phyloP scores from a whole-genome alignment of 257 asterid species.

The Fraxinus pennsylvanica region DNA sequence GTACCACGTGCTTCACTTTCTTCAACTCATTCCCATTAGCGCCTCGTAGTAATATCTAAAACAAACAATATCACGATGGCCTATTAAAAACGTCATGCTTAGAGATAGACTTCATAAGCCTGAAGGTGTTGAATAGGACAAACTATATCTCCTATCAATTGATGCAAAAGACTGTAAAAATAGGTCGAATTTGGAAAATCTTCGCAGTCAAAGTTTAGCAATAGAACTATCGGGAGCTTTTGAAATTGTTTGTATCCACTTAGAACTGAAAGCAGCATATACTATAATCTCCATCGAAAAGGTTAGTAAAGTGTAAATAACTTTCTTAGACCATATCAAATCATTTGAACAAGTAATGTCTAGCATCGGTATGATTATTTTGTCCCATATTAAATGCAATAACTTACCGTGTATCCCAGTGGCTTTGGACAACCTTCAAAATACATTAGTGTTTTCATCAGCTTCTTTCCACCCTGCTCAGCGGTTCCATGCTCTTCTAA shows the following conservation, averaged over 20 bases:
- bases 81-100: constrained; percentile 12
- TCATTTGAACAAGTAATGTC: constrained; percentile 7
- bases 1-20: constrained; percentile 92
- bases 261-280: constrained; percentile 1
- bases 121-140: constrained; percentile 3
- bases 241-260: constrained; percentile 10
- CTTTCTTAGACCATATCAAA: constrained; percentile 3
- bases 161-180: not conserved
- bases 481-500: constrained; percentile 76
- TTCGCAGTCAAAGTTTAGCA: constrained; percentile 18
- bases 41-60: constrained; percentile 88
- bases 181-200: not conserved
- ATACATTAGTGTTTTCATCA: constrained; percentile 85
- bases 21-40: constrained; percentile 87
- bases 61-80: constrained; percentile 31
- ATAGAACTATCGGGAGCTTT: constrained; percentile 8
- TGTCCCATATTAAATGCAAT: constrained; percentile 12
- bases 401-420: constrained; percentile 88
- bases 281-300: constrained; percentile 9
- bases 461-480: constrained; percentile 74
- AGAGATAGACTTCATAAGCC: constrained; percentile 15
- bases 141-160: constrained; percentile 1
- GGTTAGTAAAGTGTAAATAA: not conserved
- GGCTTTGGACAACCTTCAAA: constrained; percentile 99
- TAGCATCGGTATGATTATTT: constrained; percentile 19